Percentiles rank a stretch among this genome's conserved stretches.
phyloP scores from a whole-genome alignment of 1,139 yeast genomes.

The Yamadazyma conglobata region DNA sequence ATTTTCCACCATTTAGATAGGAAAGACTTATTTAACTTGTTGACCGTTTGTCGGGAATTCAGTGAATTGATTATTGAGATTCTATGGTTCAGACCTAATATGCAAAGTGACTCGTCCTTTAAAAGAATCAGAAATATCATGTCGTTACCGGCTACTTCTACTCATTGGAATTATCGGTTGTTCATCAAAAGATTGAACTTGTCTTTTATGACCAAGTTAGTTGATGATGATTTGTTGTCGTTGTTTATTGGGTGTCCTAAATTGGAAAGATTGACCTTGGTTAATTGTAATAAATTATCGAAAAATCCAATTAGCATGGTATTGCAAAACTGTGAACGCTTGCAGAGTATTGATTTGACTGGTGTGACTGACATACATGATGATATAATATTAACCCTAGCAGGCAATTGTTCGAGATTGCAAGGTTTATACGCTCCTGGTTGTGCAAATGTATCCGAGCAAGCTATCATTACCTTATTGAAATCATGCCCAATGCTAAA shows the following conservation, averaged over 20 bases:
- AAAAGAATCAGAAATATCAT: constrained; percentile 53
- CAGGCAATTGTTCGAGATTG: constrained; percentile 66
- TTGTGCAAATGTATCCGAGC: constrained; percentile 66
- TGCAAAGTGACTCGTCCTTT: constrained; percentile 52
- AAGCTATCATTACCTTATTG: constrained; percentile 60
- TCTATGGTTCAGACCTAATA: constrained; percentile 87
- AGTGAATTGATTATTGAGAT: constrained; percentile 75
- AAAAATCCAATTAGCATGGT: constrained; percentile 61
- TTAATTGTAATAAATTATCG: constrained; percentile 69
- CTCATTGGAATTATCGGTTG: constrained; percentile 70
- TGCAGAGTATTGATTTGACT: constrained; percentile 86
- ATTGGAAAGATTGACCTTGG: constrained; percentile 81
- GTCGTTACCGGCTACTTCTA: constrained; percentile 43
- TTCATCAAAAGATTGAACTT: constrained; percentile 80
- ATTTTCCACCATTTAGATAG: constrained; percentile 67
- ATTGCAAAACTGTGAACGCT: constrained; percentile 58
- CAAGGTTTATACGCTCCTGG: constrained; percentile 93
- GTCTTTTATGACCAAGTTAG: constrained; percentile 65
- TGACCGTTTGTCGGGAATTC: constrained; percentile 81
- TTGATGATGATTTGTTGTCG: constrained; percentile 59
- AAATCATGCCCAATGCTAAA: constrained; percentile 70
- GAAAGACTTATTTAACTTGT: constrained; percentile 63
- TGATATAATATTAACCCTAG: constrained; percentile 66
- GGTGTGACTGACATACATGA: constrained; percentile 73
- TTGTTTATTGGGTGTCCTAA: constrained; percentile 65